Evolutionary conservation across 345 rosid genomes (phyloP).

Genomic region (Rhodamnia rubescens): DNA sequence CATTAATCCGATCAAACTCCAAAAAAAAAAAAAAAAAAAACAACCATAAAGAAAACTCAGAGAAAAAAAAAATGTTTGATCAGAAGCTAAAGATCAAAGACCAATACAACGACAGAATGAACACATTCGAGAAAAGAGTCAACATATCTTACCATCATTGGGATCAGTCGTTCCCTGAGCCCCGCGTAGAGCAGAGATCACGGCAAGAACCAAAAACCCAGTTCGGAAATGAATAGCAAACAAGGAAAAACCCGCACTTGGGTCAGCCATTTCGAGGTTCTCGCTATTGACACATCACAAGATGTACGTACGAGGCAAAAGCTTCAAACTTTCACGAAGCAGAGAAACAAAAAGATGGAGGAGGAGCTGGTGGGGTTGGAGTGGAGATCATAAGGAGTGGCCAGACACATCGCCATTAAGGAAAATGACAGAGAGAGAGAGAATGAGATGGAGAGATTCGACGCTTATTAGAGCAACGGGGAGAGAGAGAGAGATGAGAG

Average conservation of each 20-base stretch:
- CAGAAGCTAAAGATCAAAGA: neutral
- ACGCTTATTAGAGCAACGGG: slow-evolving; percentile 3
- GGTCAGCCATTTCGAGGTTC: slow-evolving; percentile 1
- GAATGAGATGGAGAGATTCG: slow-evolving; percentile 3
- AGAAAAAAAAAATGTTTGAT: neutral
- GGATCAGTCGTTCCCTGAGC: slow-evolving; percentile 31
- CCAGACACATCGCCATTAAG: neutral
- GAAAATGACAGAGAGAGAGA: neutral
- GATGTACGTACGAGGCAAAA: neutral
- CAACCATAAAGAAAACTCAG: neutral
- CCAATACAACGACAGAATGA: neutral
- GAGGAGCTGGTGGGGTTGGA: neutral
- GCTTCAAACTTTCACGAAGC: neutral
- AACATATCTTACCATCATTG: slow-evolving; percentile 18
- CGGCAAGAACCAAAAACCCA: slow-evolving; percentile 2
- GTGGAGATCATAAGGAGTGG: neutral
- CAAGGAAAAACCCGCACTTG: neutral
- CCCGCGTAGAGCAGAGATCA: slow-evolving; percentile 8
- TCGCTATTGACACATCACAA: neutral
- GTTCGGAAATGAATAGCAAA: neutral
- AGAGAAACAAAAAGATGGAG: neutral
- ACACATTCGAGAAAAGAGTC: neutral
- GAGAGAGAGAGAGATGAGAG: neutral
- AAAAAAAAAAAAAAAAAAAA: neutral
- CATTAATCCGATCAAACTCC: neutral